phyloP scores from a whole-genome alignment of 164 flowering plant genomes.

The Aristolochia contorta region DNA sequence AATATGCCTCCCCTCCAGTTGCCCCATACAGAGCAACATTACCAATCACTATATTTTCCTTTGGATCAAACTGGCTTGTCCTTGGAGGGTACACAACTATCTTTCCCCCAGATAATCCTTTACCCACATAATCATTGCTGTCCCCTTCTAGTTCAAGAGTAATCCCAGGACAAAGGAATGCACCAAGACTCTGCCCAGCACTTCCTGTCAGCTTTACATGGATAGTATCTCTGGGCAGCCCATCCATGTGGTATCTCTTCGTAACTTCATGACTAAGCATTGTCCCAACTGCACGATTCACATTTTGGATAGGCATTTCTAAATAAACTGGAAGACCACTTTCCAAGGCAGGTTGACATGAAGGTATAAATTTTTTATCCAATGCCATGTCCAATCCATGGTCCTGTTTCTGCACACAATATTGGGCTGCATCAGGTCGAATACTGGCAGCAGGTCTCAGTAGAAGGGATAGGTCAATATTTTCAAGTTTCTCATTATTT shows the following conservation, averaged over 20 bases:
- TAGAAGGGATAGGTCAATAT: conserved; percentile 75
- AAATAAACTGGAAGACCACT: conserved; percentile 79
- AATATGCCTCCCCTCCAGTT: conserved; percentile 91
- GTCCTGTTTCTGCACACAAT: conserved; percentile 88
- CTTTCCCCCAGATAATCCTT: conserved; percentile 97
- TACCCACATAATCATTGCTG: conserved; percentile 98
- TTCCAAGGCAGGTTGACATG: conserved; percentile 63
- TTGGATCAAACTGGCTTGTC: conserved; percentile 81
- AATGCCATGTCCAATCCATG: conserved; percentile 95
- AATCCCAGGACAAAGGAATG: conserved; percentile 92
- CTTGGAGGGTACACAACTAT: conserved; percentile 93
- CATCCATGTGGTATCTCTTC: conserved; percentile 63
- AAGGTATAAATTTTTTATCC: conserved; percentile 59
- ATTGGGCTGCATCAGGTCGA: conserved; percentile 89
- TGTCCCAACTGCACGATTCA: conserved; percentile 95
- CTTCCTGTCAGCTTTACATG: conserved; percentile 84
- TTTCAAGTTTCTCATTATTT: conserved; percentile 79
- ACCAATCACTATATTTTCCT: conserved; percentile 93
- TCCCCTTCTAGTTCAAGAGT: conserved; percentile 97
- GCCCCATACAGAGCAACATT: conserved; percentile 99
- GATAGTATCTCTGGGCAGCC: conserved; percentile 85
- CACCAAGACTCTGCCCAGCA: conserved; percentile 99
- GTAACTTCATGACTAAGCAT: conserved; percentile 99
- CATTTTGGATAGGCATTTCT: conserved; percentile 67
- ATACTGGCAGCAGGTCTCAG: conserved; percentile 88